phyloP scores from a whole-genome alignment of 2,329 filamentous ascomycete species.

The Teratosphaeria gauchensis region DNA sequence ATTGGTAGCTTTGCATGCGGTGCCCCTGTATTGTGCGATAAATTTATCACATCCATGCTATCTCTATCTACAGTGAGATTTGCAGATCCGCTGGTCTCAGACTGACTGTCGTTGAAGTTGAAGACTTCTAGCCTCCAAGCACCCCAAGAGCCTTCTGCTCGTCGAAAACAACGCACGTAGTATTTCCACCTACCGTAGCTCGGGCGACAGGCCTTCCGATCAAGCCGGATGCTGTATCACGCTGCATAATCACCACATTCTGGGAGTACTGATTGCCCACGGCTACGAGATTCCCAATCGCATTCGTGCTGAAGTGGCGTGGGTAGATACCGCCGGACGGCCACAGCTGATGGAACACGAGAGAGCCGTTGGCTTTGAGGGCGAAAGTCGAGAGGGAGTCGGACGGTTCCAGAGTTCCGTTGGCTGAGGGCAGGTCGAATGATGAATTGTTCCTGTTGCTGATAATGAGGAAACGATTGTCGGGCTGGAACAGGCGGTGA shows the following conservation, averaged over 20 bases:
- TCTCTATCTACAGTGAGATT: background rate
- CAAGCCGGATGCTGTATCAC: conserved; percentile 51
- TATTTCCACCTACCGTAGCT: conserved; percentile 4
- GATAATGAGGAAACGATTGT: conserved; percentile 53
- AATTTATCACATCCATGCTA: background rate
- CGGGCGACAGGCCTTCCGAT: conserved; percentile 35
- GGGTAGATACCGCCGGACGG: conserved; percentile 56
- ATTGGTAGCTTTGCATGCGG: background rate
- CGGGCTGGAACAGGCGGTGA: conserved; percentile 21
- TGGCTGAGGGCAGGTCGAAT: conserved; percentile 36
- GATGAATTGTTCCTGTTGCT: conserved; percentile 57
- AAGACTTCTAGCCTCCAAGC: background rate
- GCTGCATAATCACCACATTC: conserved; percentile 51
- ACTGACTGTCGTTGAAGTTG: background rate
- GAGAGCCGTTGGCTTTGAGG: conserved; percentile 47
- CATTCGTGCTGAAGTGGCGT: conserved; percentile 59
- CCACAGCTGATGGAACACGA: conserved; percentile 48
- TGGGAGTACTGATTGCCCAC: conserved; percentile 55
- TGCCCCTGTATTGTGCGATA: no score
- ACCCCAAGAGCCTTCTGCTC: background rate
- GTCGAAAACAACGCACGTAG: conserved; percentile 7
- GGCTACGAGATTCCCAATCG: conserved; percentile 53
- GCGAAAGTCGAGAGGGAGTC: conserved; percentile 57
- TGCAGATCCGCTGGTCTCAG: background rate
- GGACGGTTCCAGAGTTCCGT: conserved; percentile 30